These are phyloP conservation scores for Pseudoperonospora humuli DNA, from an alignment of 352 stramenopile genomes.

Conservation along the genomic window DNA sequence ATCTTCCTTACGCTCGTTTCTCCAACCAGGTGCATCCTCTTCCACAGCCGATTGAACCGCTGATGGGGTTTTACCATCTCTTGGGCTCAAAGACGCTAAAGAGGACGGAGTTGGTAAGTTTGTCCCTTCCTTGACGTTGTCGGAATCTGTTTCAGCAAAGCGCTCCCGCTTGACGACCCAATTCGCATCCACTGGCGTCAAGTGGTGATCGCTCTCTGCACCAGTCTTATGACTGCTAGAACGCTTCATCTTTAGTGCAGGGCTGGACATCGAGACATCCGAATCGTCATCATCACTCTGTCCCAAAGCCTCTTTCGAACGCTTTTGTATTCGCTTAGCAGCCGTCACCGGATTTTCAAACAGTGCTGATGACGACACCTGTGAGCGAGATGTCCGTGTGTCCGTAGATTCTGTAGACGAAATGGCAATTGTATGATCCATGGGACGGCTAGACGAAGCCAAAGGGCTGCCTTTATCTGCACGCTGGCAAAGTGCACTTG, in stretches of 20 bases:
- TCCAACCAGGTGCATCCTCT: conserved; percentile 13
- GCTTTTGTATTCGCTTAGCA: conserved; percentile 42
- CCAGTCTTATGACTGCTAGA: conserved; percentile 12
- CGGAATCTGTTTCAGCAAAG: no score
- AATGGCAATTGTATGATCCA: background rate
- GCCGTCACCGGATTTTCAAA: conserved; percentile 42
- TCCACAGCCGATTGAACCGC: conserved; percentile 15
- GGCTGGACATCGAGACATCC: conserved; percentile 9
- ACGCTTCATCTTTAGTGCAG: conserved; percentile 10
- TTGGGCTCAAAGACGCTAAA: conserved; percentile 6
- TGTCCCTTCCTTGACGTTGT: background rate
- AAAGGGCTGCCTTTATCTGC: conserved; percentile 6
- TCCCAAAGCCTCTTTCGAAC: conserved; percentile 38
- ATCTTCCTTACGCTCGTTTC: conserved; percentile 5
- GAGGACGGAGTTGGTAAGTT: conserved; percentile 14
- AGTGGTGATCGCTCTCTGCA: background rate
- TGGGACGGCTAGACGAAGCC: conserved; percentile 1
- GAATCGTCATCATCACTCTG: conserved; percentile 50
- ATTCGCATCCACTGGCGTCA: background rate
- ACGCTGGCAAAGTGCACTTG: background rate
- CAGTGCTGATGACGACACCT: conserved; percentile 11
- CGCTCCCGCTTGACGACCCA: conserved; percentile 5
- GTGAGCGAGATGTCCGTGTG: conserved; percentile 1
- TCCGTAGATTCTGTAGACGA: conserved; percentile 1
- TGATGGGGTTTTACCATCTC: conserved; percentile 14